Evolutionary conservation across 768 basidiomycete species (phyloP).

Genomic region (Mycena chlorophos): DNA sequence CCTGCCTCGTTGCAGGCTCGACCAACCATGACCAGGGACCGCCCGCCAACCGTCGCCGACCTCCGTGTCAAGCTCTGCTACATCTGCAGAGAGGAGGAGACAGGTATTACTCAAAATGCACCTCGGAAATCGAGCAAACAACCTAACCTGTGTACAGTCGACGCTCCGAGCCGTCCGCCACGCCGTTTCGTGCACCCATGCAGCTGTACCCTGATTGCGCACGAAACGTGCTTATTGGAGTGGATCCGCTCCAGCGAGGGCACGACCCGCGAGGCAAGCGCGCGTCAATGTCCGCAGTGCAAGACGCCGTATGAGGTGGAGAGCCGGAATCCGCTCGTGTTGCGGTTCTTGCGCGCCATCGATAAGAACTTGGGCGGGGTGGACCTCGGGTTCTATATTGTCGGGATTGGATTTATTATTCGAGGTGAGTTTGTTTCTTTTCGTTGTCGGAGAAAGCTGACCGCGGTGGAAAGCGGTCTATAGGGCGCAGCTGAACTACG

Average conservation of each 20-base stretch:
- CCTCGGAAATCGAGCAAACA: not conserved
- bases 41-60: slow-evolving; percentile 18
- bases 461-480: slow-evolving; percentile 37
- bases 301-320: slow-evolving; percentile 64
- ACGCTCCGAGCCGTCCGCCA: slow-evolving; percentile 35
- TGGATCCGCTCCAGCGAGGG: slow-evolving; percentile 78
- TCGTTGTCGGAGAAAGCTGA: no score
- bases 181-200: slow-evolving; percentile 78
- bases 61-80: slow-evolving; percentile 66
- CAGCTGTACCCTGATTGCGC: slow-evolving; percentile 76
- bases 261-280: slow-evolving; percentile 57
- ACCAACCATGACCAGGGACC: slow-evolving; percentile 8
- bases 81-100: slow-evolving; percentile 58
- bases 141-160: slow-evolving; percentile 38
- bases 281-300: slow-evolving; percentile 82
- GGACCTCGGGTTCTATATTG: slow-evolving; percentile 51
- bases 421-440: slow-evolving; percentile 49
- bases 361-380: slow-evolving; percentile 57
- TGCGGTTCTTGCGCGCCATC: slow-evolving; percentile 50
- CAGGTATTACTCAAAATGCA: not conserved
- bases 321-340: slow-evolving; percentile 57
- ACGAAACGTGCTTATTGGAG: slow-evolving; percentile 74
- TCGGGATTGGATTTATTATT: slow-evolving; percentile 53
- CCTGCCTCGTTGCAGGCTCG: not conserved
- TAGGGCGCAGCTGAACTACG: slow-evolving; percentile 61